phyloP scores from a whole-genome alignment of 345 rosid species.

The Boechera divaricarpa region DNA sequence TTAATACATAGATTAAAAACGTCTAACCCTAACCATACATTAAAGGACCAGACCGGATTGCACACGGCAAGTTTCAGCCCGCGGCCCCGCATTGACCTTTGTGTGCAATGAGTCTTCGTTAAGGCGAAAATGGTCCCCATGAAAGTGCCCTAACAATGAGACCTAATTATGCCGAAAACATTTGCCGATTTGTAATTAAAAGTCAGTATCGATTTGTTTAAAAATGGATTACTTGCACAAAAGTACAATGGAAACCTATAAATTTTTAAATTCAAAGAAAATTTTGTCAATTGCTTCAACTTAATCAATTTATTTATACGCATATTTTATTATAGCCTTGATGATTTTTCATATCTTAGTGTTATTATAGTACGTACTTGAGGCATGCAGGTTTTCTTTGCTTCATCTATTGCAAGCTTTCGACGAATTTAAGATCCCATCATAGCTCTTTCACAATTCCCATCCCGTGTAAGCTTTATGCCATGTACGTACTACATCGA shows the following conservation, averaged over 20 bases:
- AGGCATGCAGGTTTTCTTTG: slow-evolving; percentile 24
- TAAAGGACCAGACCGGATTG: slow-evolving; percentile 1
- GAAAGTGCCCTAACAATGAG: slow-evolving; percentile 39
- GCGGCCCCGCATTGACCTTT: slow-evolving; percentile 3
- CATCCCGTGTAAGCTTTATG: slow-evolving; percentile 27
- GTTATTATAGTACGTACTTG: slow-evolving; percentile 39
- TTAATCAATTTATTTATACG: background rate
- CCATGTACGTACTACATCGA: slow-evolving; percentile 28
- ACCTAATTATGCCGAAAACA: slow-evolving; percentile 1
- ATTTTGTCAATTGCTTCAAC: background rate
- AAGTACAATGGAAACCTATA: background rate
- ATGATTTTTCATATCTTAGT: slow-evolving; percentile 10
- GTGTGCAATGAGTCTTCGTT: slow-evolving; percentile 19
- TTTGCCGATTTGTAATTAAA: too few species aligned
- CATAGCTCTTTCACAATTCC: slow-evolving; percentile 29
- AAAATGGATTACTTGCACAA: slow-evolving; percentile 6
- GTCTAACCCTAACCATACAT: background rate
- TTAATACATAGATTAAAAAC: background rate
- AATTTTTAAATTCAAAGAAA: background rate
- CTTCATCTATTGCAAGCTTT: slow-evolving; percentile 19
- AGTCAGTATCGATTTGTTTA: background rate
- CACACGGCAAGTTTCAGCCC: slow-evolving; percentile 12
- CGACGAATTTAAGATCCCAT: slow-evolving; percentile 29
- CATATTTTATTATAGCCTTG: background rate
- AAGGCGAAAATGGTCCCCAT: slow-evolving; percentile 36